Evolutionary conservation across 371 early-diverging fungal genomes (phyloP).

Genomic region (Circinella umbellata): DNA sequence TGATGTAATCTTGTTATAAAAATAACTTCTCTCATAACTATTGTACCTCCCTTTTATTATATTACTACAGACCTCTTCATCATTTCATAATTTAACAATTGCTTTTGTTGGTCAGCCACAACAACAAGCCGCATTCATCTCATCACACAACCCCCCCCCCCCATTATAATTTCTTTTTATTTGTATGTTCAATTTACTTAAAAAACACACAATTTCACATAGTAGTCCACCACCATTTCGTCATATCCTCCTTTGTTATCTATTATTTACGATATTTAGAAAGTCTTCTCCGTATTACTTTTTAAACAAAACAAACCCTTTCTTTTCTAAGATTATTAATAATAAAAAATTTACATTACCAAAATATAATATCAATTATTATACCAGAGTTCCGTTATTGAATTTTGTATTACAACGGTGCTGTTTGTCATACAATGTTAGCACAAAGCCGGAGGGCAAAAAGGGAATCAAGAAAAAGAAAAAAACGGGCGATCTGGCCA

Average conservation of each 20-base stretch:
- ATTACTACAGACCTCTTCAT: neutral
- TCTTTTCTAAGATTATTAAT: neutral
- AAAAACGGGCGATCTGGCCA: conserved; percentile 4
- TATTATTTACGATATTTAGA: neutral
- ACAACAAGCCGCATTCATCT: no score
- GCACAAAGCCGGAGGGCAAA: neutral
- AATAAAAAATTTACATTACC: neutral
- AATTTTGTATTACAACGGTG: neutral
- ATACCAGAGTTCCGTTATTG: neutral
- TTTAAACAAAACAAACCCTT: neutral
- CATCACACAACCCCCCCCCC: neutral
- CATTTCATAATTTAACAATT: neutral
- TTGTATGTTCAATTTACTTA: neutral
- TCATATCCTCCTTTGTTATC: neutral
- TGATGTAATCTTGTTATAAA: no score
- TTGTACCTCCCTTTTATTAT: neutral
- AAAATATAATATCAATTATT: no score
- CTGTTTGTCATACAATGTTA: neutral
- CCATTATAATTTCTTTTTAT: neutral
- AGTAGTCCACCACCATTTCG: neutral
- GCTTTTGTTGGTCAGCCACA: neutral
- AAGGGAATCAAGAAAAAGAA: neutral
- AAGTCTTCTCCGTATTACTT: no score
- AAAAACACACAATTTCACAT: neutral
- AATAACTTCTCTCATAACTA: no score